Conservation (phyloP, 2,329 filamentous ascomycete species). For the Botrytis fabae region DNA sequence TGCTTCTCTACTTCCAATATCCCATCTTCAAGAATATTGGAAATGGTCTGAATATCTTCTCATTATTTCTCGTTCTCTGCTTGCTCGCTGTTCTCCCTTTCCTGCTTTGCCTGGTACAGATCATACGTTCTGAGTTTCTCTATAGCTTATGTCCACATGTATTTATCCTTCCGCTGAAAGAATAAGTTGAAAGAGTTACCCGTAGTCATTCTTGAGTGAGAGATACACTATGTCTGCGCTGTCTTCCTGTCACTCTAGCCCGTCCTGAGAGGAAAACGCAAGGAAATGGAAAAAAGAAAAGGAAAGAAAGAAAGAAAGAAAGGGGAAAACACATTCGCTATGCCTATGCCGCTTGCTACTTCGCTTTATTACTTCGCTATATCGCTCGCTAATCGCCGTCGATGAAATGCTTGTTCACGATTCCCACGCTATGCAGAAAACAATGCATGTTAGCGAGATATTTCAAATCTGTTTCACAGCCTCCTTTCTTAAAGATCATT, state of each 20-base stretch:
- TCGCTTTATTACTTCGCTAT: background rate
- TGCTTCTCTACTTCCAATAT: background rate
- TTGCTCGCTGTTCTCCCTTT: conserved; percentile 9
- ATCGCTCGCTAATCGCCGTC: background rate
- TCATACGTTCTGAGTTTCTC: background rate
- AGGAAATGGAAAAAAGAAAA: background rate
- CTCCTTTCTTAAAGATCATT: too few species aligned
- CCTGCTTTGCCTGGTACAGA: conserved; percentile 2
- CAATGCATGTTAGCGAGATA: background rate
- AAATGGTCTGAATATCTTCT: background rate
- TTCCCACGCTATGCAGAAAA: background rate
- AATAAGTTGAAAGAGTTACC: background rate
- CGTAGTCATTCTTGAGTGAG: background rate
- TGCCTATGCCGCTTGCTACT: conserved; percentile 7
- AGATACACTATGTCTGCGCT: conserved; percentile 10
- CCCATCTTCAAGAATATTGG: too few species aligned
- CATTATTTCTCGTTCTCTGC: background rate
- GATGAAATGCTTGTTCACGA: background rate
- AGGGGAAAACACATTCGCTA: background rate
- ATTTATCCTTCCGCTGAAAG: background rate
- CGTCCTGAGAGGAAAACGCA: background rate
- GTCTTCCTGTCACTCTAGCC: background rate
- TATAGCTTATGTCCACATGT: background rate
- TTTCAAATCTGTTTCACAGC: background rate
- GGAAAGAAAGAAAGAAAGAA: background rate